Evolutionary conservation across 2,329 filamentous ascomycete species (phyloP).

Genomic region (Ophiostoma australiae): DNA sequence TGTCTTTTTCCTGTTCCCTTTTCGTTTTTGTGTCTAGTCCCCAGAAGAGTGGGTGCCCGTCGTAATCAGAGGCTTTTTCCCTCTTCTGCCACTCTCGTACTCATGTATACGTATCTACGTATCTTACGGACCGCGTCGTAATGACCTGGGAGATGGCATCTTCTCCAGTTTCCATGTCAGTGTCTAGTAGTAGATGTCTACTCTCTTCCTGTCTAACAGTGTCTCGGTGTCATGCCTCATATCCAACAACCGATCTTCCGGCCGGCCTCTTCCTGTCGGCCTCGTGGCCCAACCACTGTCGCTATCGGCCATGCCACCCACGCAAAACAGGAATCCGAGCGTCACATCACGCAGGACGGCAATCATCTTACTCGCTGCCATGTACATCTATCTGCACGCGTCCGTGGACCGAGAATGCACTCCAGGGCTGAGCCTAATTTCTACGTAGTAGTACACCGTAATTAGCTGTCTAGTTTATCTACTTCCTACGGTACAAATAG

Average conservation of each 20-base stretch:
- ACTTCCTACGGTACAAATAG: neutral
- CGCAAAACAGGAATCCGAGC: slow-evolving; percentile 1
- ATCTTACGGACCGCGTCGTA: slow-evolving; percentile 8
- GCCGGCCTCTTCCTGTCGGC: no score
- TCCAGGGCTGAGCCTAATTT: neutral
- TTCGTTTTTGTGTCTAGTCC: neutral
- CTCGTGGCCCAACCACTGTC: neutral
- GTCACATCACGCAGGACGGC: neutral
- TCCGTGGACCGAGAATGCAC: neutral
- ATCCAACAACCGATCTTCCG: neutral
- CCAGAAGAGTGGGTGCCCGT: slow-evolving; percentile 2
- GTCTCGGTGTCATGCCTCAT: slow-evolving; percentile 1
- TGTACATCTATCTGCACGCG: neutral
- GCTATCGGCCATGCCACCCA: neutral
- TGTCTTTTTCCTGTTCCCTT: neutral
- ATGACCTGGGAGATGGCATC: slow-evolving; percentile 8
- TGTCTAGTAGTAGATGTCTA: neutral
- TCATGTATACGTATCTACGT: slow-evolving; percentile 11
- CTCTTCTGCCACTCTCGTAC: neutral
- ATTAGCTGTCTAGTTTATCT: neutral
- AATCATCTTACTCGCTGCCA: neutral
- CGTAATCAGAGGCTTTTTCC: neutral
- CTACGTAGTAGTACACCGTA: neutral
- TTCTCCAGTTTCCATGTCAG: neutral
- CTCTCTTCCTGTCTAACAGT: neutral